Conservation (phyloP, 108 stramenopile genomes). For the Cyclotella cryptica region DNA sequence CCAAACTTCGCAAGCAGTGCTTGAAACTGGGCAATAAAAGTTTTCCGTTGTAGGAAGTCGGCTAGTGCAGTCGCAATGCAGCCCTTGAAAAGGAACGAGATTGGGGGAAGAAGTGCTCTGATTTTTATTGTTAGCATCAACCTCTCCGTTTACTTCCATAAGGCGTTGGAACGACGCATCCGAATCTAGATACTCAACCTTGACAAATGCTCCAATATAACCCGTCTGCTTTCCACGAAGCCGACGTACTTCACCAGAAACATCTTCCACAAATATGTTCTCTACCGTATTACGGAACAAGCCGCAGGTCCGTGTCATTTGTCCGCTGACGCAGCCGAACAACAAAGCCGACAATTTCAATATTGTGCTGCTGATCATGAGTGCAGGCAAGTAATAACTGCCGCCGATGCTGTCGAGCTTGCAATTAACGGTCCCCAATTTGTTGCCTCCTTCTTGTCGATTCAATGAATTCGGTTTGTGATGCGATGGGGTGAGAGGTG, state of each 20-base stretch:
- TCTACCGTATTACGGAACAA: not conserved
- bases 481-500: no score
- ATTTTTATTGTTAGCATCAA: not conserved
- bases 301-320: conserved; percentile 14
- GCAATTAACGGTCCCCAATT: no score
- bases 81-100: conserved; percentile 5
- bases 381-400: not conserved
- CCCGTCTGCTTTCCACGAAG: conserved; percentile 4
- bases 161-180: not conserved
- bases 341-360: not conserved
- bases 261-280: conserved; percentile 1
- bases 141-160: not conserved
- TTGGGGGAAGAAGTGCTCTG: not conserved
- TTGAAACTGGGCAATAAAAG: conserved; percentile 25
- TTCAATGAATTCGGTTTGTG: no score
- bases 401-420: no score
- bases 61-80: conserved; percentile 8
- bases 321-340: not conserved
- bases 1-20: conserved; percentile 22
- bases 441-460: no score
- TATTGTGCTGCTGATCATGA: not conserved
- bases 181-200: not conserved
- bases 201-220: not conserved
- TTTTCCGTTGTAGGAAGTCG: not conserved
- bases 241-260: not conserved